These are phyloP conservation scores for Lithospermum erythrorhizon DNA, from an alignment of 257 asterid species.

Conservation along the genomic window DNA sequence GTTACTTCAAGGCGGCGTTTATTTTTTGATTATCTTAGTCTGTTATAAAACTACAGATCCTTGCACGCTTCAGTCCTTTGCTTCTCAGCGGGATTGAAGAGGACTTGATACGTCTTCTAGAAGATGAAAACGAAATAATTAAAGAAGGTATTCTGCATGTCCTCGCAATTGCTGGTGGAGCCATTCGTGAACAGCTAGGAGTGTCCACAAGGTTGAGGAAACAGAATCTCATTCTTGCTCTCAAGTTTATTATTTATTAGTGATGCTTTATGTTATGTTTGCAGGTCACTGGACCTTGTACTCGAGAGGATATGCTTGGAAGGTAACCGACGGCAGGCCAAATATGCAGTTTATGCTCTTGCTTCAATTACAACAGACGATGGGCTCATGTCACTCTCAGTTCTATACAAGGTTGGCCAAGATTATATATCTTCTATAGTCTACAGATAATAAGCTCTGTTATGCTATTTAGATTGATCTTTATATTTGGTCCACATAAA, in stretches of 20 bases:
- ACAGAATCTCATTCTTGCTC: neutral
- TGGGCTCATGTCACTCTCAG: constrained; percentile 99
- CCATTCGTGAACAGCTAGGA: constrained; percentile 92
- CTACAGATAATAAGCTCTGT: constrained; percentile 1
- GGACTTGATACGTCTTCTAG: constrained; percentile 75
- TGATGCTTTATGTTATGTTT: constrained; percentile 17
- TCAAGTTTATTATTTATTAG: constrained; percentile 3
- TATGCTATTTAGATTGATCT: constrained; percentile 11
- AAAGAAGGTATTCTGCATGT: constrained; percentile 96
- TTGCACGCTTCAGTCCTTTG: constrained; percentile 85
- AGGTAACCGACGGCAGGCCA: constrained; percentile 98
- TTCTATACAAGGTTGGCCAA: constrained; percentile 76
- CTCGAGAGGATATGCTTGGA: constrained; percentile 97
- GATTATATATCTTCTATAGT: neutral
- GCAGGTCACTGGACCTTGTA: constrained; percentile 86
- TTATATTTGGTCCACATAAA: constrained; percentile 8
- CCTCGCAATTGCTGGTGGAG: constrained; percentile 97
- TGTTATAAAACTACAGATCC: constrained; percentile 47
- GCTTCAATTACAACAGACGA: constrained; percentile 97
- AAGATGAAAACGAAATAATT: constrained; percentile 93
- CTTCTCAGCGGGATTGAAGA: constrained; percentile 85
- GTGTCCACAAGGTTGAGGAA: constrained; percentile 71
- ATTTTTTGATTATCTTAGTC: constrained; percentile 9
- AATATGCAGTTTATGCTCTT: constrained; percentile 95
- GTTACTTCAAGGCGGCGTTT: neutral